These are phyloP conservation scores for Phaseolus coccineus DNA, from an alignment of 331 rosid genomes.

Conservation along the genomic window DNA sequence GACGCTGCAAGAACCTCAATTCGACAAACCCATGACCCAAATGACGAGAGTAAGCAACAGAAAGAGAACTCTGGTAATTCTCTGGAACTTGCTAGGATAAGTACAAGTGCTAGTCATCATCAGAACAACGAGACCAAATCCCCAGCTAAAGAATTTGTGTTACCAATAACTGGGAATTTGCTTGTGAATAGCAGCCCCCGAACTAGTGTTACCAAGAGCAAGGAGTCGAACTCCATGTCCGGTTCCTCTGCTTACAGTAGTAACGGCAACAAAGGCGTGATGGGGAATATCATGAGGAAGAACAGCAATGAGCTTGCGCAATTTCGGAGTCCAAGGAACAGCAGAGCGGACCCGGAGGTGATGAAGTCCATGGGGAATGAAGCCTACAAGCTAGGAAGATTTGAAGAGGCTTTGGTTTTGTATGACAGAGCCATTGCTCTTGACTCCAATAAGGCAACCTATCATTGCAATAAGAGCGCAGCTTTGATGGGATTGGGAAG, in stretches of 20 bases:
- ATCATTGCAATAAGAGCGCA: conserved; percentile 83
- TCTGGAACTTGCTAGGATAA: conserved; percentile 58
- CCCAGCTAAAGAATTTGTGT: conserved; percentile 57
- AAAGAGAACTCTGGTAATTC: conserved; percentile 47
- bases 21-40: conserved; percentile 45
- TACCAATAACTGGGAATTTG: conserved; percentile 54
- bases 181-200: conserved; percentile 56
- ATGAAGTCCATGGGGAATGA: conserved; percentile 89
- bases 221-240: conserved; percentile 44
- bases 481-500: conserved; percentile 69
- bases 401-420: conserved; percentile 70
- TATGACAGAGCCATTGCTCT: conserved; percentile 78
- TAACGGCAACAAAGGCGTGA: conserved; percentile 47
- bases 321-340: conserved; percentile 49
- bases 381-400: conserved; percentile 74
- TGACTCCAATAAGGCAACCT: conserved; percentile 77
- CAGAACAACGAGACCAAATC: conserved; percentile 57
- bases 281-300: conserved; percentile 87
- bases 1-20: conserved; percentile 76
- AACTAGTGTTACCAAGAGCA: conserved; percentile 44
- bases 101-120: conserved; percentile 42
- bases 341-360: conserved; percentile 70
- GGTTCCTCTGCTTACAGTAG: conserved; percentile 29
- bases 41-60: conserved; percentile 43
- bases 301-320: conserved; percentile 54